Base-by-base conservation (phyloP, 371 early-diverging fungal species). In the Apophysomyces ossiformis region DNA sequence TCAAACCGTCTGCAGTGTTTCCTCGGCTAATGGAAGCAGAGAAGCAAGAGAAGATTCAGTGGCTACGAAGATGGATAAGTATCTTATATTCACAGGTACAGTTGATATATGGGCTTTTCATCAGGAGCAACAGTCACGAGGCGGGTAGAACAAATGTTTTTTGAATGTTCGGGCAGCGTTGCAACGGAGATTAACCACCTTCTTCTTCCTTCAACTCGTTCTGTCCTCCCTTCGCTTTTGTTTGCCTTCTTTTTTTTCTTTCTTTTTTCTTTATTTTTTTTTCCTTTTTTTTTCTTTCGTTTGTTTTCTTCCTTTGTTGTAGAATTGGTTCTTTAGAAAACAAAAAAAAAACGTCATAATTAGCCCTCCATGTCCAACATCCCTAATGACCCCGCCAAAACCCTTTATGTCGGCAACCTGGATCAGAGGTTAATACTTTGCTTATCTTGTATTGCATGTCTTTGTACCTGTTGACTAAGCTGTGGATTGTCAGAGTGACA, bases 321-420 rank as follows among this genome's bases (percentile, higher is more conserved):
- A 50, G 54, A 50, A 26, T 50, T 50, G 54, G 16, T 50, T 50
- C 50, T 50, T 26, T 50, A 50, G 54, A 50, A 21, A 50, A 50
- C 9, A 18, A 21, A 50, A 50, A 50, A 50, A 50, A 50, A 50
- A 16, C 11, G 47, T 47, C 47, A 21, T 21, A 65, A 45, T 45
- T 46, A 66, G 16, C 54, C 39, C 57, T 18, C n/a, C 57, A 64
- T 64, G 64, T 64, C 64, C 43, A 32, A 9, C 37, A 7, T 43
- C 35, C 35, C 38, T 58, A 39, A 39, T 37, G 57, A 57, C 15
- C 37, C 63, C 35, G 16, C 35, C 32, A 36, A 35, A 54, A 77
- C 79, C 16, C 75, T 94, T 37, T 96, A 95, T 68, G 93, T 95
- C 37, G 95, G 95, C 41, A 95, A 94, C 76, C 84, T 96, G 66